Base-by-base conservation (phyloP, 2,329 filamentous ascomycete genomes). In the Xylaria sp. region DNA sequence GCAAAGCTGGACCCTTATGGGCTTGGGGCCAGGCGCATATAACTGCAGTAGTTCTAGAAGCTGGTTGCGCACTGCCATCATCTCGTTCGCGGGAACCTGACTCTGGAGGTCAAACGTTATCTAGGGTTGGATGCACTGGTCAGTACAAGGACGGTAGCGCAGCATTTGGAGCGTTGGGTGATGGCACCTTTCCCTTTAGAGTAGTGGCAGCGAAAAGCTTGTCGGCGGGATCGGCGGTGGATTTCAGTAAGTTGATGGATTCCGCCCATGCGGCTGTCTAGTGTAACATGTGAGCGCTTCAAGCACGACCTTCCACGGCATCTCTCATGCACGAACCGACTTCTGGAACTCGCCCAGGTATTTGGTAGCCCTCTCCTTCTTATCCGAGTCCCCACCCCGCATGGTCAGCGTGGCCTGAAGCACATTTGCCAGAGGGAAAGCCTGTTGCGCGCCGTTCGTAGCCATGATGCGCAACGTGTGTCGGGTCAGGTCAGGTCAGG, bases 191-290 rank as follows among this genome's bases (percentile, higher is more conserved):
- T 85, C 96, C 96, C 83, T 97, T 97, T 76, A 99, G 84, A 59
- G 96, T 99, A 53, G 95, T 98, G 66, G 96, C 96, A 53, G 96
- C 96, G 80, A 99, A 99, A 67, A 99, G 85, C 79, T 96, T 96
- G 29, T 93, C 92, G 79, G 97, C 94, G 57, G 91, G 86, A 69
- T 94, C 90, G 62, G 91, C 88, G 70, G 91, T 86, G 56, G 93
- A 92, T 79, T 97, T 93, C 69, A 99, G 84, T 69, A 99, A 92
- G 60, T 90, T 88, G 78, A 97, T 90, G 69, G 94, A 94, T 53
- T 91, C 90, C 50, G 90, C 90, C 96, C 96, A 99, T 73, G 96
- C 96, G 78, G 93, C 92, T 77, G 92, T 86, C 93, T 97, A 78
- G 61, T 71, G n/a, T 45, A n/a, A n/a, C 27, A 33, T 62, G 65